Evolutionary conservation across 371 early-diverging fungal species (phyloP).

Genomic region (Chytridiales sp.): DNA sequence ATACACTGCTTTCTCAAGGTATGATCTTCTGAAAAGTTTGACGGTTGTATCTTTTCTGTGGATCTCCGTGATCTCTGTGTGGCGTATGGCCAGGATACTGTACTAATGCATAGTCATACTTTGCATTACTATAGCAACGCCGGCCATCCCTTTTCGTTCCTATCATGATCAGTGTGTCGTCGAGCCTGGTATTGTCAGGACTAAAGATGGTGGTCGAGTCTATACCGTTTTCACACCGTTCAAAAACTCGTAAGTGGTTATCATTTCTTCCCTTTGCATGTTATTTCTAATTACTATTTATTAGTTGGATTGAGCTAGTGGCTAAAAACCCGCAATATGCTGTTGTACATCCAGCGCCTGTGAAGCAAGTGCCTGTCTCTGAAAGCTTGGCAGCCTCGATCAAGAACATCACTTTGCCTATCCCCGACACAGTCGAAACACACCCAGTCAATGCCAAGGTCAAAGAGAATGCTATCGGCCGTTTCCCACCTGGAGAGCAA

Average conservation of each 20-base stretch:
- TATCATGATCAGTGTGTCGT: constrained; percentile 59
- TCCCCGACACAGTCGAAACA: too few relatives aligned
- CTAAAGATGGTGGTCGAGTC: constrained; percentile 30
- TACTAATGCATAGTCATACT: neutral
- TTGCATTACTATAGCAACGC: too few relatives aligned
- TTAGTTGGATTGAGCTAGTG: too few relatives aligned
- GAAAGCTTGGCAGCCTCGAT: too few relatives aligned
- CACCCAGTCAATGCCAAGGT: too few relatives aligned
- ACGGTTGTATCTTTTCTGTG: too few relatives aligned
- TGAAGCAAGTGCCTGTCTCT: too few relatives aligned
- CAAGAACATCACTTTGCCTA: too few relatives aligned
- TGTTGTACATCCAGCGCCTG: too few relatives aligned
- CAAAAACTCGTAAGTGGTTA: constrained; percentile 28
- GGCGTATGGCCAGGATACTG: neutral
- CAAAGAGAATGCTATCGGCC: neutral
- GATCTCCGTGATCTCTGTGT: constrained; percentile 1
- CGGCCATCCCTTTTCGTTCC: neutral
- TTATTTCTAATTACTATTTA: too few relatives aligned
- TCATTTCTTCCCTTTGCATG: neutral
- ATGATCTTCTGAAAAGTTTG: neutral
- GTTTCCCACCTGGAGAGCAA: constrained; percentile 34
- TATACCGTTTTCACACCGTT: constrained; percentile 50
- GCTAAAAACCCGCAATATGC: too few relatives aligned
- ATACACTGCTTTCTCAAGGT: constrained; percentile 13
- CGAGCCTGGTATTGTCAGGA: constrained; percentile 44